Percentiles rank a stretch among this genome's conserved stretches.
Evolutionary conservation across 495 filamentous ascomycete species (phyloP).

Genomic region (Peziza echinospora): DNA sequence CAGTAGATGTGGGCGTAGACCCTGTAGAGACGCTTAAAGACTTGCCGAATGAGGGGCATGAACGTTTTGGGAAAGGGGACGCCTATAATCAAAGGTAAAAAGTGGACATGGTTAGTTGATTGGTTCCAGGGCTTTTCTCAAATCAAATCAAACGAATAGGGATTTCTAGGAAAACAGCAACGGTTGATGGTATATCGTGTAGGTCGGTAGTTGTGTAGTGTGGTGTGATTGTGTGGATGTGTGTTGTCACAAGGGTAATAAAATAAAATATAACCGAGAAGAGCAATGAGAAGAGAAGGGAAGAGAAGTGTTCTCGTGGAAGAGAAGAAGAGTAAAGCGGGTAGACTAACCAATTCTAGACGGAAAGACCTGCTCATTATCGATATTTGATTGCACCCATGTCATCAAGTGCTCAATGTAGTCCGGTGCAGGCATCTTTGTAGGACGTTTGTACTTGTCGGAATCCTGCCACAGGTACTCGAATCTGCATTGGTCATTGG

Average conservation of each 20-base stretch:
- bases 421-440: constrained; percentile 90
- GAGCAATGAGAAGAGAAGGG: too few species aligned
- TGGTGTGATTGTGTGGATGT: too few species aligned
- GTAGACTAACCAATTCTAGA: constrained; percentile 50
- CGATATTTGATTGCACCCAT: constrained; percentile 88
- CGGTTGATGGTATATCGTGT: background rate
- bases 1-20: constrained; percentile 99
- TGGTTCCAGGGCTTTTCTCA: too few species aligned
- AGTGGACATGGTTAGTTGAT: background rate
- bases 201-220: too few species aligned
- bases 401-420: constrained; percentile 96
- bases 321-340: background rate
- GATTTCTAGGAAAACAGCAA: background rate
- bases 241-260: too few species aligned
- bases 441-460: constrained; percentile 79
- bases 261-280: too few species aligned
- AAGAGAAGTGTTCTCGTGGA: too few species aligned
- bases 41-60: constrained; percentile 61
- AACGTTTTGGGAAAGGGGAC: constrained; percentile 92
- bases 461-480: constrained; percentile 98
- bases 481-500: constrained; percentile 57
- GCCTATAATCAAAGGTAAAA: constrained; percentile 27
- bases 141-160: background rate
- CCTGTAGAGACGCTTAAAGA: constrained; percentile 96
- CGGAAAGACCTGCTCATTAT: constrained; percentile 87